These are phyloP conservation scores for Vinca minor DNA, from an alignment of 257 asterid genomes.

Conservation along the genomic window DNA sequence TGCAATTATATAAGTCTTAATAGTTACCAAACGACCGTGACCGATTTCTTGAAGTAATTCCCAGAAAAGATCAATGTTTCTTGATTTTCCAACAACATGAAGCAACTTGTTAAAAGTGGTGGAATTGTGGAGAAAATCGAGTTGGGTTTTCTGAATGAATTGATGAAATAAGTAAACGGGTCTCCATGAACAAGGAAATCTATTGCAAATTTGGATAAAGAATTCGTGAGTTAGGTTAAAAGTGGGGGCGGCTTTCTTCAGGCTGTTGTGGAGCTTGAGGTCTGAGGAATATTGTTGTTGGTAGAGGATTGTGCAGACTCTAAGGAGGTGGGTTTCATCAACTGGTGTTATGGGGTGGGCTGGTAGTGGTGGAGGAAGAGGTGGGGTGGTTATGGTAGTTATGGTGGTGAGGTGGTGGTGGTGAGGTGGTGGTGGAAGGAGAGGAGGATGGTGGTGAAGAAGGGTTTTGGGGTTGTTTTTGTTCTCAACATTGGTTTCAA, in stretches of 20 bases:
- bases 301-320: conserved; percentile 82
- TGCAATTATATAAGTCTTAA: conserved; percentile 57
- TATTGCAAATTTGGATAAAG: conserved; percentile 81
- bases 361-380: conserved; percentile 13
- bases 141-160: conserved; percentile 41
- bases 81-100: conserved; percentile 68
- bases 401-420: conserved; percentile 12
- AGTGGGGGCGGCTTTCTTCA: conserved; percentile 33
- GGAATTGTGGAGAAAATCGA: conserved; percentile 52
- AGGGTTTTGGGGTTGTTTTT: background rate
- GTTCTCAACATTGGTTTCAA: background rate
- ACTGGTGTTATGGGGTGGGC: conserved; percentile 30
- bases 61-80: conserved; percentile 81
- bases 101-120: conserved; percentile 71
- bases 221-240: conserved; percentile 70
- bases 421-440: conserved; percentile 25
- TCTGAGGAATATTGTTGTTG: conserved; percentile 68
- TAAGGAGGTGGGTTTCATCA: conserved; percentile 54
- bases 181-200: conserved; percentile 73
- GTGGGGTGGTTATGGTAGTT: conserved; percentile 12
- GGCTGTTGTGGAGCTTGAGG: conserved; percentile 47
- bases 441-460: conserved; percentile 11
- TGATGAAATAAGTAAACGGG: conserved; percentile 72
- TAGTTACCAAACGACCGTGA: conserved; percentile 38
- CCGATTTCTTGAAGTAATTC: conserved; percentile 56